Evolutionary conservation across 2,329 filamentous ascomycete genomes (phyloP), one percentile per base, ranked within the genome.

Genomic region (Dothidotthia symphoricarpi): DNA sequence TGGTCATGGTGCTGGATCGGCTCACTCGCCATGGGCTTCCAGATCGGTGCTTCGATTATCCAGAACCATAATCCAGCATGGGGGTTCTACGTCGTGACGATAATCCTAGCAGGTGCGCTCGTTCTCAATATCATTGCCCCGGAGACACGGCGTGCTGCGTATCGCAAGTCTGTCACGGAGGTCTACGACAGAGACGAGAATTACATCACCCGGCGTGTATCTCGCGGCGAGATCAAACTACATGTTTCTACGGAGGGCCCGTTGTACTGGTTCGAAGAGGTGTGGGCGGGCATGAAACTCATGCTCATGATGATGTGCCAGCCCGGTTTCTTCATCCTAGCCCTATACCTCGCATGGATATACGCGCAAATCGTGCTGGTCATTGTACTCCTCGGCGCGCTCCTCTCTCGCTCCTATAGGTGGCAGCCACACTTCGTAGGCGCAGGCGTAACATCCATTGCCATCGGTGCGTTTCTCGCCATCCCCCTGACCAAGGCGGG

Each of bases 281-380:
- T 88, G 15, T 80, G 80, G 63, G 85, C 86, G 29, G 86, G 85
- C 8, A 55, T 86, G 14, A 70, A 79, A 13, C 71, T 91, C 29
- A 82, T 77, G 31, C 61, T 77, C 14, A 79, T 82, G 54, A 89
- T 90, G 85, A 70, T 88, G 34, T 77, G 76, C 25, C 86, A 90
- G 58, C 78, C 83, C 3, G 86, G 86, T 0, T 90, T 89, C 59
- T 65, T 80, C n/a, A 67, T 88, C 19, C 72, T 90, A 56, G 77
- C 83, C 1, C 43, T 86, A n/a, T 90, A 90, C 62, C 72, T 82
- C 11, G 82, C 77, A 6, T 90, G 86, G 86, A 85, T 88, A 30
- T 88, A 89, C 61, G 83, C 83, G 2, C 83, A 89, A 55, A 75
- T 88, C 2, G 83, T 87, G 4, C 70, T 90, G 37, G 74, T 88